Percentiles rank a stretch among this genome's conserved stretches.
These are phyloP conservation scores for Epichloe coenophiala DNA, from an alignment of 2,329 filamentous ascomycete species.

Conservation along the genomic window DNA sequence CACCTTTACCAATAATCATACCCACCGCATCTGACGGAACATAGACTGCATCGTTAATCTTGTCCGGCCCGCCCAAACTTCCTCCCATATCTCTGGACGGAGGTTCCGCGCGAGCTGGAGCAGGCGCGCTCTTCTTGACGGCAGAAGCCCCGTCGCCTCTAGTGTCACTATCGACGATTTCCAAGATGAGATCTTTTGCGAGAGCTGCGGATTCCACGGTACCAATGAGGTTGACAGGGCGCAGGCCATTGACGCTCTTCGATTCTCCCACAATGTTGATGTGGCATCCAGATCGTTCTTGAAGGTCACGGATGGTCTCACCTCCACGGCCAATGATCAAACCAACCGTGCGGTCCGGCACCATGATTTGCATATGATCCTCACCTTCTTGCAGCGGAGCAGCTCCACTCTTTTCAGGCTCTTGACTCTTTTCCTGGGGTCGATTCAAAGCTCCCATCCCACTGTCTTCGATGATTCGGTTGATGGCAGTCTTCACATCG, in stretches of 20 bases:
- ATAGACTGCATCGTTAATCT: constrained; percentile 69
- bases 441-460: constrained; percentile 35
- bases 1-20: constrained; percentile 93
- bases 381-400: constrained; percentile 59
- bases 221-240: constrained; percentile 83
- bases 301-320: constrained; percentile 83
- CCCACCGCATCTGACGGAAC: constrained; percentile 86
- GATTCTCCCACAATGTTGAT: constrained; percentile 91
- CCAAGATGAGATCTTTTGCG: constrained; percentile 79
- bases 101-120: constrained; percentile 16
- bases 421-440: constrained; percentile 26
- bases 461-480: constrained; percentile 74
- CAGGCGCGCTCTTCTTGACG: constrained; percentile 14
- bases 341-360: constrained; percentile 83
- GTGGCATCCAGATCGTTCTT: constrained; percentile 85
- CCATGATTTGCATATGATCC: constrained; percentile 84
- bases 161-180: constrained; percentile 87
- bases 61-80: constrained; percentile 34
- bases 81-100: constrained; percentile 21
- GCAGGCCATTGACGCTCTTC: constrained; percentile 80
- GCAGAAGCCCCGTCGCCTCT: constrained; percentile 34
- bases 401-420: constrained; percentile 24
- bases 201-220: constrained; percentile 58
- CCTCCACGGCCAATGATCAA: constrained; percentile 89
- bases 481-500: constrained; percentile 71